Evolutionary conservation across 805 yeast genomes (phyloP).

Genomic region (Pichia exigua): DNA sequence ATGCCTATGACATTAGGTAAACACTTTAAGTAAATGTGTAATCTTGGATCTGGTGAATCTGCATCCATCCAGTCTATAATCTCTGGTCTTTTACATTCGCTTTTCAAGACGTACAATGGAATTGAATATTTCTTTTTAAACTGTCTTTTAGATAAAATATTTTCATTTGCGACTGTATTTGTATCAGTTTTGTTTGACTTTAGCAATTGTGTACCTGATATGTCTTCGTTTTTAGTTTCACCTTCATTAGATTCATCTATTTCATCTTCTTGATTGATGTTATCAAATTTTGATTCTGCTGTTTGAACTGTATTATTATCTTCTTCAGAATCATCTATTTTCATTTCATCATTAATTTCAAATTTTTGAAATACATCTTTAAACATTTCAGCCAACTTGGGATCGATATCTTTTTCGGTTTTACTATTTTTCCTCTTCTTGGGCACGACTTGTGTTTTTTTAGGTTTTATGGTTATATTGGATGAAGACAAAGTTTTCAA

Average conservation of each 20-base stretch:
- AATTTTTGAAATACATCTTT: constrained; percentile 19
- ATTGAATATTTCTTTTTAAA: constrained; percentile 46
- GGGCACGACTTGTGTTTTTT: background rate
- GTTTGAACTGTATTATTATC: background rate
- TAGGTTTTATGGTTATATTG: background rate
- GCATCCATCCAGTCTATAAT: constrained; percentile 78
- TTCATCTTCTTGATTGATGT: constrained; percentile 8
- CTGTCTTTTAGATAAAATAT: constrained; percentile 40
- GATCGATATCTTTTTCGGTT: constrained; percentile 3
- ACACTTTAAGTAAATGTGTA: constrained; percentile 58
- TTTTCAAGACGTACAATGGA: constrained; percentile 61
- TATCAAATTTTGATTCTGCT: background rate
- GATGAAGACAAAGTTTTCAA: background rate
- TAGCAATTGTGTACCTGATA: background rate
- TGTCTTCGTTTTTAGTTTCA: background rate
- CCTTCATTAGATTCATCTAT: constrained; percentile 2
- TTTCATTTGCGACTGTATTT: constrained; percentile 9
- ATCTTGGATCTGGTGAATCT: constrained; percentile 71
- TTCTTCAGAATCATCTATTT: constrained; percentile 16
- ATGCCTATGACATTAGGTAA: constrained; percentile 63
- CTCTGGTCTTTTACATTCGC: constrained; percentile 55
- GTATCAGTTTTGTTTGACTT: background rate
- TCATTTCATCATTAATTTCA: constrained; percentile 10
- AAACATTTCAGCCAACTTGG: constrained; percentile 11
- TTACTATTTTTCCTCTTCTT: background rate